phyloP scores from a whole-genome alignment of 2,329 filamentous ascomycete genomes.

The Ophiocordyceps robertsii region DNA sequence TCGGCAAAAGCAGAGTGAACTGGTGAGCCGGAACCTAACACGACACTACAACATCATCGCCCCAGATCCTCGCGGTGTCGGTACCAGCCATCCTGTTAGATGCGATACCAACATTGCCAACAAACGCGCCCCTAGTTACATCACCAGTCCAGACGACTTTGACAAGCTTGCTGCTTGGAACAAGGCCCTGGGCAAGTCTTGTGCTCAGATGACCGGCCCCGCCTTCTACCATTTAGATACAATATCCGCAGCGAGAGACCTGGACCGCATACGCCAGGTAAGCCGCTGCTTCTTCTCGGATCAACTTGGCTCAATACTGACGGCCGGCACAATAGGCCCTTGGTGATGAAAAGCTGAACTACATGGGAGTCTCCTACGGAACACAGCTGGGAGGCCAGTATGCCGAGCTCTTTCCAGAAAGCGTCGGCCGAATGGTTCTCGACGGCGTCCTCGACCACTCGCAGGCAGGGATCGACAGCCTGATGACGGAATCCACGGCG shows the following conservation, averaged over 20 bases:
- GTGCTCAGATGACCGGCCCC: not conserved
- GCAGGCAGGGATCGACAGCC: not conserved
- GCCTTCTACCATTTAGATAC: not conserved
- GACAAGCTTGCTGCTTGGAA: not conserved
- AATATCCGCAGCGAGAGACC: not conserved
- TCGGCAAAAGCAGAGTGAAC: not conserved
- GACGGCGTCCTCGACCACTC: constrained; percentile 17
- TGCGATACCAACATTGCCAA: not conserved
- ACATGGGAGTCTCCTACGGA: constrained; percentile 28
- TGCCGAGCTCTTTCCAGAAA: constrained; percentile 27
- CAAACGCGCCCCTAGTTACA: not conserved
- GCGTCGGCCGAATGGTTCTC: constrained; percentile 26
- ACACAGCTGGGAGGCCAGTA: constrained; percentile 24
- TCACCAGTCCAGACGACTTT: not conserved
- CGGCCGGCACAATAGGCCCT: not conserved
- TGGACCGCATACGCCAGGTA: constrained; percentile 1
- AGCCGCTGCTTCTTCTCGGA: not conserved
- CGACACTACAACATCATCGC: not conserved
- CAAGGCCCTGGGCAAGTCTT: not conserved
- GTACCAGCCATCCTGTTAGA: not conserved
- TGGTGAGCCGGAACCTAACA: not conserved
- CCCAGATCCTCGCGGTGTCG: constrained; percentile 1
- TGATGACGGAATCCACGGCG: constrained; percentile 1
- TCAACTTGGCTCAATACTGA: not conserved
- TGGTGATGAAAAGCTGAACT: constrained; percentile 6